Evolutionary conservation across 495 filamentous ascomycete species (phyloP).

Genomic region (Poronia punctata): DNA sequence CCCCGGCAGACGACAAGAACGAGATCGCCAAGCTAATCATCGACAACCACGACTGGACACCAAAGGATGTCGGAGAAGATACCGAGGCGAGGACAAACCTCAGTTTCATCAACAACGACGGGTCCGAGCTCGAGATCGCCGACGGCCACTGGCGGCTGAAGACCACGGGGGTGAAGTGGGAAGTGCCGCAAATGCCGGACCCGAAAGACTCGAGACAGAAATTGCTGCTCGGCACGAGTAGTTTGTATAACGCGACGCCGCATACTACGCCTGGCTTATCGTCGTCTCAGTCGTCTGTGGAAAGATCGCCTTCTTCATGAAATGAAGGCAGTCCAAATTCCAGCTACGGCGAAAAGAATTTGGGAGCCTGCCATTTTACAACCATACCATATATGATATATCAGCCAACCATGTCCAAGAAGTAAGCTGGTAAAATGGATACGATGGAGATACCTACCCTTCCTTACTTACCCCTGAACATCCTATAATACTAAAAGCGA

Average conservation of each 20-base stretch:
- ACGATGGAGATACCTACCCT: no score
- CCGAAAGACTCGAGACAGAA: background rate
- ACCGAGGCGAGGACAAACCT: slow-evolving; percentile 14
- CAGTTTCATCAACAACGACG: slow-evolving; percentile 10
- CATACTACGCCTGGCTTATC: no score
- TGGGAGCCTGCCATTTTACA: no score
- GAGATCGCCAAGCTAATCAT: slow-evolving; percentile 30
- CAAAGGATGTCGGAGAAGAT: slow-evolving; percentile 15
- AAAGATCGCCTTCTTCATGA: no score
- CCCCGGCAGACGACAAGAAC: slow-evolving; percentile 5
- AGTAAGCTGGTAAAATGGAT: no score
- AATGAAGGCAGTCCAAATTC: no score
- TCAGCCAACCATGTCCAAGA: no score
- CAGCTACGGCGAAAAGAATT: no score
- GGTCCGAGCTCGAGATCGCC: slow-evolving; percentile 12
- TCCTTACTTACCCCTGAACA: no score
- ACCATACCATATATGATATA: no score
- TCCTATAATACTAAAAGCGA: no score
- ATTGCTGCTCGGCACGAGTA: background rate
- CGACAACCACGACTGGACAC: slow-evolving; percentile 28
- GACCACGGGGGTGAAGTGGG: background rate
- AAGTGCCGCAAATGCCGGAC: background rate
- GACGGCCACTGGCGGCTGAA: slow-evolving; percentile 14
- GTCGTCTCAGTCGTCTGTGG: no score
- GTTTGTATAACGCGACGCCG: background rate